Conservation (phyloP, 345 rosid species). For the Toxicodendron radicans region DNA sequence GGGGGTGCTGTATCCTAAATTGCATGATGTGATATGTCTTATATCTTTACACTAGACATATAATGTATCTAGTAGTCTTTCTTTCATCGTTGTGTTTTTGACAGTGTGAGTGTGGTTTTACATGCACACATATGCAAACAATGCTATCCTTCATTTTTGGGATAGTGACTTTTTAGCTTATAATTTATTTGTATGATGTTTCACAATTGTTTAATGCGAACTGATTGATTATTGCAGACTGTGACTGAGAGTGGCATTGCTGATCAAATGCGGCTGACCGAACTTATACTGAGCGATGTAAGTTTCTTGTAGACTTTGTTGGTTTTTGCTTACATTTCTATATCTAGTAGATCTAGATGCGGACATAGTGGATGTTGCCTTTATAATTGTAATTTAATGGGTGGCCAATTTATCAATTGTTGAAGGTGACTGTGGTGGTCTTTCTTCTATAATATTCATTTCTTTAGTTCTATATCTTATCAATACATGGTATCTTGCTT, state of each 20-base stretch:
- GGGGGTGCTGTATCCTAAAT: neutral
- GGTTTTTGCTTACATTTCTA: neutral
- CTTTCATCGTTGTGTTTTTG: neutral
- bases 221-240: constrained; percentile 50
- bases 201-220: neutral
- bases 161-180: neutral
- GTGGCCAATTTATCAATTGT: neutral
- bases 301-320: constrained; percentile 27
- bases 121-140: neutral
- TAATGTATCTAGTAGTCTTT: neutral
- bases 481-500: neutral
- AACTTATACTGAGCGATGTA: constrained; percentile 78
- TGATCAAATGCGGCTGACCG: constrained; percentile 88
- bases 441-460: neutral
- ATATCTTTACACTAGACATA: neutral
- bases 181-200: neutral
- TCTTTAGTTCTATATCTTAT: neutral
- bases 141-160: too few species aligned
- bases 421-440: neutral
- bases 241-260: constrained; percentile 84
- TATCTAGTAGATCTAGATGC: neutral
- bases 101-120: neutral
- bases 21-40: neutral
- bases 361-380: neutral
- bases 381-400: neutral